Percentiles rank a stretch among this genome's conserved stretches.
Conservation (phyloP, 2,329 filamentous ascomycete genomes). For the Herpotrichia juniperi region DNA sequence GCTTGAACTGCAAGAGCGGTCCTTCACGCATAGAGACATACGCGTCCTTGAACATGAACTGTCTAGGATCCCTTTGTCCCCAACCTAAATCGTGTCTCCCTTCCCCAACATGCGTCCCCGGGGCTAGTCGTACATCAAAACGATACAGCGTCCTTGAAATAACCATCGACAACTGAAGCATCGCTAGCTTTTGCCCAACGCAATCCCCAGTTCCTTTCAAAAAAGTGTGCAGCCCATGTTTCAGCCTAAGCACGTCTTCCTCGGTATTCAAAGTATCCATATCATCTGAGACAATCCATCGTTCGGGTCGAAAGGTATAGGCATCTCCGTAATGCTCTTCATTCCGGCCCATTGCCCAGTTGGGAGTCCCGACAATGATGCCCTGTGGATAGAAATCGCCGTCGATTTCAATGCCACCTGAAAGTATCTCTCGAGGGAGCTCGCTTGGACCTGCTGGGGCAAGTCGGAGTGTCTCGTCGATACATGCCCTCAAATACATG, state of each 20-base stretch:
- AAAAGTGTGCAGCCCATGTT: neutral
- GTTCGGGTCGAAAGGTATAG: slow-evolving; percentile 13
- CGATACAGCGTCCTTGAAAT: neutral
- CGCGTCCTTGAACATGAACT: slow-evolving; percentile 1
- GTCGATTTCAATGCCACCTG: slow-evolving; percentile 19
- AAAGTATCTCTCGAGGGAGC: slow-evolving; percentile 9
- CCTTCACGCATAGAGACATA: slow-evolving; percentile 25
- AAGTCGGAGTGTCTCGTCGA: slow-evolving; percentile 17
- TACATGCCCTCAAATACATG: slow-evolving; percentile 20
- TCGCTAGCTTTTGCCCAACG: neutral
- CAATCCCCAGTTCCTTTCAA: neutral
- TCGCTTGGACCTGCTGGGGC: slow-evolving; percentile 9
- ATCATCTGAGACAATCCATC: slow-evolving; percentile 18
- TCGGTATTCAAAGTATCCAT: slow-evolving; percentile 7
- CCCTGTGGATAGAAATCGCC: slow-evolving; percentile 16
- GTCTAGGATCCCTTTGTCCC: neutral
- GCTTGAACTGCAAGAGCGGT: neutral
- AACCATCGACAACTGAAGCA: neutral
- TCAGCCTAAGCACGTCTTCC: slow-evolving; percentile 5
- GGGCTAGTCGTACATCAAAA: neutral
- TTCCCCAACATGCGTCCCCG: neutral
- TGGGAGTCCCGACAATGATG: slow-evolving; percentile 17
- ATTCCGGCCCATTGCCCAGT: slow-evolving; percentile 17
- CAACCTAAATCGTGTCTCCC: neutral
- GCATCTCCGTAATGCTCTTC: slow-evolving; percentile 15